Percentiles rank a stretch among this genome's conserved stretches.
These are phyloP conservation scores for Leptoxyphium fumago DNA, from an alignment of 2,329 filamentous ascomycete species.

Conservation along the genomic window DNA sequence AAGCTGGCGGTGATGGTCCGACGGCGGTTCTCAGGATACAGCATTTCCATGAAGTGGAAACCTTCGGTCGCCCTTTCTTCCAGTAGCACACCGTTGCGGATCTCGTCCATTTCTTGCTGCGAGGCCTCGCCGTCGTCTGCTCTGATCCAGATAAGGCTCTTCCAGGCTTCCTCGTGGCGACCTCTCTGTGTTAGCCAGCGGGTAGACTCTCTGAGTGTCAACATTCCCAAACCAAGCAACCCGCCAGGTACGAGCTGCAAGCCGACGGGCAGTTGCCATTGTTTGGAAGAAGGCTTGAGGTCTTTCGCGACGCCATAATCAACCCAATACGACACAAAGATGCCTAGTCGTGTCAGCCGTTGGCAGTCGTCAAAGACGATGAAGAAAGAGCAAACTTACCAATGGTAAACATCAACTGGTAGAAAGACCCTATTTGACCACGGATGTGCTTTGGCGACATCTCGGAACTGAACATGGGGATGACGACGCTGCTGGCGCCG, in stretches of 20 bases:
- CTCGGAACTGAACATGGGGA: conserved; percentile 28
- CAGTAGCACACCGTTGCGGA: conserved; percentile 31
- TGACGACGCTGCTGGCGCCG: conserved; percentile 31
- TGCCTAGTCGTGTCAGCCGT: conserved; percentile 11
- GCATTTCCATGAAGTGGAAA: conserved; percentile 24
- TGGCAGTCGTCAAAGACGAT: background rate
- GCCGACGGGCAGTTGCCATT: conserved; percentile 44
- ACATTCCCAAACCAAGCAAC: conserved; percentile 34
- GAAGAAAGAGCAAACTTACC: conserved; percentile 13
- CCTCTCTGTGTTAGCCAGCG: conserved; percentile 36
- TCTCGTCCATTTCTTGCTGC: conserved; percentile 35
- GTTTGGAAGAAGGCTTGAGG: conserved; percentile 21
- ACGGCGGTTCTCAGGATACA: conserved; percentile 31
- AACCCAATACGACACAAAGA: conserved; percentile 37
- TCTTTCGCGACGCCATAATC: conserved; percentile 32
- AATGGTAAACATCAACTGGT: conserved; percentile 37
- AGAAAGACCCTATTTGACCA: conserved; percentile 35
- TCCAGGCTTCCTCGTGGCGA: conserved; percentile 31
- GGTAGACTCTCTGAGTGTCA: conserved; percentile 35
- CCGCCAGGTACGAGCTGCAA: conserved; percentile 35
- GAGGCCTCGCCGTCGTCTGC: conserved; percentile 25
- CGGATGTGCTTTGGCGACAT: conserved; percentile 32
- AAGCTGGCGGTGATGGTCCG: conserved; percentile 30
- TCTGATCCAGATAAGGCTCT: conserved; percentile 38
- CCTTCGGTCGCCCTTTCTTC: conserved; percentile 28